Evolutionary conservation across 2,329 filamentous ascomycete species (phyloP).

Genomic region (Lanzia echinophila): DNA sequence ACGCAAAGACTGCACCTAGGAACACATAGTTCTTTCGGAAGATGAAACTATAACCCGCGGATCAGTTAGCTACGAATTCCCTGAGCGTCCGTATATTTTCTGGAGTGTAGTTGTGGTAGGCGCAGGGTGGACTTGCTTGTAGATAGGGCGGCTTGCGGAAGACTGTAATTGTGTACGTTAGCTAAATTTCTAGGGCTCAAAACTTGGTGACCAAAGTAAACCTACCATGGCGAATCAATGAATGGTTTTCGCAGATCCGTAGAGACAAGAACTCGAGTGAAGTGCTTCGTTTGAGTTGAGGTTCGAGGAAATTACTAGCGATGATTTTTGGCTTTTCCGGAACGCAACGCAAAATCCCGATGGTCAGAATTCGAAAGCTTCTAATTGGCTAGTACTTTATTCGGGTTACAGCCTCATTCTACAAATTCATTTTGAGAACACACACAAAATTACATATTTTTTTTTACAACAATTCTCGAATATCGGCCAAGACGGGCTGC

Average conservation of each 20-base stretch:
- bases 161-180: constrained; percentile 1
- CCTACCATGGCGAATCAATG: constrained; percentile 8
- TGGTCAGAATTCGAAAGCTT: constrained; percentile 5
- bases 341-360: constrained; percentile 6
- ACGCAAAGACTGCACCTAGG: constrained; percentile 76
- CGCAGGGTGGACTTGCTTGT: constrained; percentile 27
- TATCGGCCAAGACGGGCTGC: too few relatives aligned
- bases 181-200: background rate
- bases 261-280: constrained; percentile 1
- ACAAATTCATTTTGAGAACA: background rate
- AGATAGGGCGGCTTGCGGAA: constrained; percentile 22
- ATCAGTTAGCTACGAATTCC: constrained; percentile 12
- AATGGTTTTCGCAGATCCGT: constrained; percentile 1
- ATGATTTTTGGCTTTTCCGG: constrained; percentile 9
- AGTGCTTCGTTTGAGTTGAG: constrained; percentile 4
- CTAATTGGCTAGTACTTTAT: constrained; percentile 1
- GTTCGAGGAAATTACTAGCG: background rate
- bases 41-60: constrained; percentile 53
- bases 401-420: background rate
- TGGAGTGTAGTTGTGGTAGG: background rate
- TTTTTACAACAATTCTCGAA: background rate
- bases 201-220: background rate
- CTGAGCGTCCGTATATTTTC: background rate
- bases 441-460: background rate
- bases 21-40: constrained; percentile 86